These are phyloP conservation scores for Selenicereus undatus DNA, from an alignment of 148 eudicot species.

Conservation along the genomic window DNA sequence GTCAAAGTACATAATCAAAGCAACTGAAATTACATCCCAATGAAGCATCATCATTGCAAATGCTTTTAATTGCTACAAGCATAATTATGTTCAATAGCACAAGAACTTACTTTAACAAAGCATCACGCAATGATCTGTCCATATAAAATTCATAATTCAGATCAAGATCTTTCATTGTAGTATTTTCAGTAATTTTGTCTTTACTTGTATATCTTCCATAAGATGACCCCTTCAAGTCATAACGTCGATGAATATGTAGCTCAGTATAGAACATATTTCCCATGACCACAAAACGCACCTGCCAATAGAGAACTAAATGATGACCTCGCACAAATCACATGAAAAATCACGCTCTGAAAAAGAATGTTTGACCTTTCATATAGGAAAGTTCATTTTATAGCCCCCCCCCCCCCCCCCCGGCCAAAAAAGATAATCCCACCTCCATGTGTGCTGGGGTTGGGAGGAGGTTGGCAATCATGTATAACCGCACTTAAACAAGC, in stretches of 20 bases:
- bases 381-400: background rate
- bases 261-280: slow-evolving; percentile 97
- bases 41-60: background rate
- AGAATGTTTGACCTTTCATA: background rate
- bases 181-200: slow-evolving; percentile 50
- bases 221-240: slow-evolving; percentile 86
- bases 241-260: slow-evolving; percentile 82
- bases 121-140: slow-evolving; percentile 75
- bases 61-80: background rate
- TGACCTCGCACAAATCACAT: slow-evolving; percentile 5
- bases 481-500: background rate
- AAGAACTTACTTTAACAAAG: slow-evolving; percentile 60
- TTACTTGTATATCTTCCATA: slow-evolving; percentile 70
- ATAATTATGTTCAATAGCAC: slow-evolving; percentile 1
- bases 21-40: background rate
- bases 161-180: slow-evolving; percentile 89
- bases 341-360: background rate
- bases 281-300: slow-evolving; percentile 96
- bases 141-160: slow-evolving; percentile 72
- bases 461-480: too few relatives aligned
- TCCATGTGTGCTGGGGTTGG: too few relatives aligned
- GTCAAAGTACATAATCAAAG: background rate
- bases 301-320: slow-evolving; percentile 6
- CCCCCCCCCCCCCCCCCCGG: background rate
- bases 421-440: too few relatives aligned